Evolutionary conservation across 345 rosid genomes (phyloP).

Genomic region (Arabis hirsuta): DNA sequence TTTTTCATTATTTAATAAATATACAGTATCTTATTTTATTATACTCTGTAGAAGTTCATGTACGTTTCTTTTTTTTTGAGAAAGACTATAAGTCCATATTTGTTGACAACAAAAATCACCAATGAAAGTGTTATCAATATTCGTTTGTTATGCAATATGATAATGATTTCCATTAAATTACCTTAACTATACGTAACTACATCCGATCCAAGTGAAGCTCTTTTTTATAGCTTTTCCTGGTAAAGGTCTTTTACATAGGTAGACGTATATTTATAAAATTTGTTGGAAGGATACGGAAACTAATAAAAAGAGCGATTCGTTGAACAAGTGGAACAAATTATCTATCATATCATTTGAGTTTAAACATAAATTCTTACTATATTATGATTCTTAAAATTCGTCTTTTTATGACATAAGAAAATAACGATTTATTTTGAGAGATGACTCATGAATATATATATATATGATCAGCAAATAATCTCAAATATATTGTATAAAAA

Average conservation of each 20-base stretch:
- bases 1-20: neutral
- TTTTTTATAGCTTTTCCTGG: conserved; percentile 3
- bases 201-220: neutral
- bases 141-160: conserved; percentile 14
- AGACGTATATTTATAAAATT: conserved; percentile 27
- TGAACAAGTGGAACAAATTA: neutral
- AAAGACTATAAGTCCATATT: too few relatives aligned
- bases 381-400: too few relatives aligned
- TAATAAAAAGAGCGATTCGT: neutral
- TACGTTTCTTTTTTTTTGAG: too few relatives aligned
- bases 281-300: conserved; percentile 1
- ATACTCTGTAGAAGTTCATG: too few relatives aligned
- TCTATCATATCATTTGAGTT: neutral
- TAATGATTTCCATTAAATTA: conserved; percentile 17
- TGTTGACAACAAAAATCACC: neutral
- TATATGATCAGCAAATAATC: too few relatives aligned
- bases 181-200: conserved; percentile 32
- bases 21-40: neutral
- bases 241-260: conserved; percentile 31
- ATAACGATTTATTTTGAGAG: neutral
- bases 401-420: neutral
- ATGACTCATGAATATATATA: too few relatives aligned
- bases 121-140: neutral
- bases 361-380: neutral
- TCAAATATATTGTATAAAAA: neutral